phyloP scores from a whole-genome alignment of 2,329 filamentous ascomycete species.

The Alternaria postmessia region DNA sequence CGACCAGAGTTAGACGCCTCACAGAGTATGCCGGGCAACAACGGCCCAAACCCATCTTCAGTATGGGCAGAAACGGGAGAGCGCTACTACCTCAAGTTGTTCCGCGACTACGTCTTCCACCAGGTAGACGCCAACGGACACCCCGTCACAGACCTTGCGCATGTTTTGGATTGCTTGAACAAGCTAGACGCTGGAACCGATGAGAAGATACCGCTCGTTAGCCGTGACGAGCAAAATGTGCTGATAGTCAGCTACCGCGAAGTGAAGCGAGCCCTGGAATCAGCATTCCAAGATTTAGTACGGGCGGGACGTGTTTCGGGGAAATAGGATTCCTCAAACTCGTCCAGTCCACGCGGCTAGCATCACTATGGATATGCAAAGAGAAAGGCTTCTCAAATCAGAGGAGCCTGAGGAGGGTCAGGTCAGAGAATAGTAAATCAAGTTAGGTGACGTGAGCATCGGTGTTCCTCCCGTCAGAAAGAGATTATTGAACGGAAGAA shows the following conservation, averaged over 20 bases:
- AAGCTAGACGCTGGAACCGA: slow-evolving; percentile 91
- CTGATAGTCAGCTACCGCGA: slow-evolving; percentile 92
- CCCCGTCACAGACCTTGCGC: slow-evolving; percentile 84
- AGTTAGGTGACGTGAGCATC: not conserved
- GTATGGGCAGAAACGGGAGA: slow-evolving; percentile 93
- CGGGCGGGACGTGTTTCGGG: slow-evolving; percentile 42
- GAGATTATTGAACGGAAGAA: not conserved
- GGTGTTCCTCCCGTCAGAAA: not conserved
- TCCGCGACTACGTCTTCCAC: slow-evolving; percentile 97
- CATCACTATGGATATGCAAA: not conserved
- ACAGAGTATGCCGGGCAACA: slow-evolving; percentile 49
- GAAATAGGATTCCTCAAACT: slow-evolving; percentile 33
- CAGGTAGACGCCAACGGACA: slow-evolving; percentile 87
- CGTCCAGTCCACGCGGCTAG: slow-evolving; percentile 20
- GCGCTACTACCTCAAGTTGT: slow-evolving; percentile 90
- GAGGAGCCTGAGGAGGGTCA: not conserved
- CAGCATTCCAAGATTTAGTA: slow-evolving; percentile 66
- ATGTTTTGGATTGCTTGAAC: slow-evolving; percentile 86
- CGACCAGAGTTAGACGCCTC: slow-evolving; percentile 84
- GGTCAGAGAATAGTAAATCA: not conserved
- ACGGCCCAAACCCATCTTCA: slow-evolving; percentile 38
- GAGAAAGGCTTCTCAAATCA: not conserved
- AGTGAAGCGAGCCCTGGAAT: slow-evolving; percentile 72
- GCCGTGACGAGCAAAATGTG: slow-evolving; percentile 87
- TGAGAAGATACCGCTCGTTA: slow-evolving; percentile 85